Evolutionary conservation across 2,329 filamentous ascomycete genomes (phyloP).

Genomic region (Zymoseptoria brevis): DNA sequence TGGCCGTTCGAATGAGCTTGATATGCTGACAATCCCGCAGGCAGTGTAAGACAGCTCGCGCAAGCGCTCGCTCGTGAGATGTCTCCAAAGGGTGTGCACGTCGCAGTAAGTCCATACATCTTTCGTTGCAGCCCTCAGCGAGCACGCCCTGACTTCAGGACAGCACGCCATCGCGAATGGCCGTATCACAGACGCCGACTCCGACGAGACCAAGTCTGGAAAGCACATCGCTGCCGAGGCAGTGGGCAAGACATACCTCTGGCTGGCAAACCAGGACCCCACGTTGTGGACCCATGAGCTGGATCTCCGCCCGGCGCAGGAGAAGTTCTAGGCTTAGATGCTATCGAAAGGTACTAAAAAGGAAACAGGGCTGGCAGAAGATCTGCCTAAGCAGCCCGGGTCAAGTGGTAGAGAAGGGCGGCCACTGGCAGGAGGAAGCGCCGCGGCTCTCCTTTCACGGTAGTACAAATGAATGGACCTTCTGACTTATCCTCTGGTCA

Average conservation of each 20-base stretch:
- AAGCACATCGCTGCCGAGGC: conserved; percentile 53
- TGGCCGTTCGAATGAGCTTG: background rate
- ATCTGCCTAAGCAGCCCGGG: background rate
- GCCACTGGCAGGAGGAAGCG: background rate
- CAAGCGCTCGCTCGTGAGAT: conserved; percentile 51
- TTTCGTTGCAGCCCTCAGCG: background rate
- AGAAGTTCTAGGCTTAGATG: conserved; percentile 36
- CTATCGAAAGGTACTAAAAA: background rate
- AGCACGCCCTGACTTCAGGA: background rate
- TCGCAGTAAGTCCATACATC: conserved; percentile 30
- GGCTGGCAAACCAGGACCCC: conserved; percentile 42
- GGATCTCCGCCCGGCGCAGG: conserved; percentile 43
- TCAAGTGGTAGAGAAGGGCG: background rate
- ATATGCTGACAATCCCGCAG: conserved; percentile 4
- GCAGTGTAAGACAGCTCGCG: conserved; percentile 47
- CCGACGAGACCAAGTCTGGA: conserved; percentile 41
- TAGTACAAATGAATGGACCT: background rate
- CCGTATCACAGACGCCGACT: conserved; percentile 44
- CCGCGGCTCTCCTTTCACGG: background rate
- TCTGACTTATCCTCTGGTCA: background rate
- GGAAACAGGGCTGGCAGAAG: background rate
- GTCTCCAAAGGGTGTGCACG: conserved; percentile 49
- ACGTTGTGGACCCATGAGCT: conserved; percentile 45
- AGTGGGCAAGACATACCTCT: conserved; percentile 50
- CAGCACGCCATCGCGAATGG: conserved; percentile 52